These are phyloP conservation scores for Botryotinia globosa DNA, from an alignment of 2,329 filamentous ascomycete species.

Conservation along the genomic window DNA sequence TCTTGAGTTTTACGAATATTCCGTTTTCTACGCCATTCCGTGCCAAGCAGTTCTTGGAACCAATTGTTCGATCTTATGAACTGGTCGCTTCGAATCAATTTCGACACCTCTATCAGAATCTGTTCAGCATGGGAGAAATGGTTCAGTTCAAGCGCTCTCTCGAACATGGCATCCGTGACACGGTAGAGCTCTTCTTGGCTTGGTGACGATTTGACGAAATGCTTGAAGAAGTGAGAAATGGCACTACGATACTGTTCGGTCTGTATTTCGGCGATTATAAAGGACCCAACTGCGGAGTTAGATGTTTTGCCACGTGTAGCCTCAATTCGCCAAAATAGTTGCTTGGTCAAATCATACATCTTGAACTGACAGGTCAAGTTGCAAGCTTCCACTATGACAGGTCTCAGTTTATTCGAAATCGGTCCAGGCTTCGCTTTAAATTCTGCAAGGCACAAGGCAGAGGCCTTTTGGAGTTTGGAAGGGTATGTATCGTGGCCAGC, in stretches of 20 bases:
- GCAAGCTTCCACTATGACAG: slow-evolving; percentile 30
- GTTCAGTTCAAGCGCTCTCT: slow-evolving; percentile 27
- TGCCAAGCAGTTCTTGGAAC: slow-evolving; percentile 32
- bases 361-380: slow-evolving; percentile 24
- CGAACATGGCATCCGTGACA: slow-evolving; percentile 26
- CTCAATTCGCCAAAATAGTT: slow-evolving; percentile 30
- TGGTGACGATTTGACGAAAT: slow-evolving; percentile 19
- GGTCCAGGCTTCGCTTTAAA: slow-evolving; percentile 27
- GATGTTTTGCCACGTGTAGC: slow-evolving; percentile 17
- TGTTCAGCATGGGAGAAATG: slow-evolving; percentile 30
- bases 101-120: slow-evolving; percentile 25
- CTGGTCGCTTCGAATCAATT: slow-evolving; percentile 28
- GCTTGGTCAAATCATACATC: slow-evolving; percentile 28
- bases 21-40: slow-evolving; percentile 32
- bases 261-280: slow-evolving; percentile 29
- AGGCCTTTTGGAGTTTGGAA: slow-evolving; percentile 28
- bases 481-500: not conserved
- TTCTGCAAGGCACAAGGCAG: slow-evolving; percentile 32
- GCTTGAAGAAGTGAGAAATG: slow-evolving; percentile 9
- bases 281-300: not conserved
- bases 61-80: slow-evolving; percentile 29
- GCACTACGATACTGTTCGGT: slow-evolving; percentile 25
- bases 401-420: slow-evolving; percentile 20
- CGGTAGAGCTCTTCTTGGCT: slow-evolving; percentile 27
- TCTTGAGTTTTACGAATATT: slow-evolving; percentile 30